phyloP scores from a whole-genome alignment of 2,329 filamentous ascomycete species.

The Xylariomycetidae sp. region DNA sequence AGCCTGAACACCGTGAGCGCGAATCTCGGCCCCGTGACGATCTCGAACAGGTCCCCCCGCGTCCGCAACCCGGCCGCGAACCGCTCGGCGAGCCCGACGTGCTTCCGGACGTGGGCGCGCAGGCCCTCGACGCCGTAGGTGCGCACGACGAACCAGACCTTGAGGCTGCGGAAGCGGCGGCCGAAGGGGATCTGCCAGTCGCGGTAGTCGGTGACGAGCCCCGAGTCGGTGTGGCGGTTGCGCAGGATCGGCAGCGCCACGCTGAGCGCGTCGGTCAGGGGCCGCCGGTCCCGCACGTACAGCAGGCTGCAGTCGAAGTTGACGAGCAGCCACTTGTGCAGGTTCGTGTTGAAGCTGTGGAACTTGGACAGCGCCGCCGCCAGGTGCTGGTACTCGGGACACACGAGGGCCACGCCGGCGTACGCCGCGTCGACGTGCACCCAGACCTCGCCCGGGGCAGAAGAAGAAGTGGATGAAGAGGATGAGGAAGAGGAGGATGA shows the following conservation, averaged over 20 bases:
- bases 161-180: constrained; percentile 79
- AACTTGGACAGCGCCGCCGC: constrained; percentile 59
- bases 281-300: constrained; percentile 68
- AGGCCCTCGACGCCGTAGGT: constrained; percentile 76
- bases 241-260: constrained; percentile 77
- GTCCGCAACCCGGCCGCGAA: constrained; percentile 59
- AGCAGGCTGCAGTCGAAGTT: constrained; percentile 86
- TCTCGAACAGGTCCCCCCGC: constrained; percentile 66
- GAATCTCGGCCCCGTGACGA: constrained; percentile 71
- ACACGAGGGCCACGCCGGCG: constrained; percentile 78
- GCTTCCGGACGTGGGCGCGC: constrained; percentile 65
- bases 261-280: constrained; percentile 75
- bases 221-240: constrained; percentile 75
- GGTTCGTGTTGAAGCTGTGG: constrained; percentile 90
- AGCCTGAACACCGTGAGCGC: constrained; percentile 74
- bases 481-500: constrained; percentile 2
- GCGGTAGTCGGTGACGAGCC: constrained; percentile 87
- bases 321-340: constrained; percentile 95
- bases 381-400: constrained; percentile 73
- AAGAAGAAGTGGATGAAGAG: constrained; percentile 16
- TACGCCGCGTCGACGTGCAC: constrained; percentile 93
- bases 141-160: constrained; percentile 92
- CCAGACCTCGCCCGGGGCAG: constrained; percentile 59
- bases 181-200: constrained; percentile 97
- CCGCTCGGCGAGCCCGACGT: constrained; percentile 63